Evolutionary conservation across 148 eudicot species (phyloP).

Genomic region (Dysphania ambrosioides): DNA sequence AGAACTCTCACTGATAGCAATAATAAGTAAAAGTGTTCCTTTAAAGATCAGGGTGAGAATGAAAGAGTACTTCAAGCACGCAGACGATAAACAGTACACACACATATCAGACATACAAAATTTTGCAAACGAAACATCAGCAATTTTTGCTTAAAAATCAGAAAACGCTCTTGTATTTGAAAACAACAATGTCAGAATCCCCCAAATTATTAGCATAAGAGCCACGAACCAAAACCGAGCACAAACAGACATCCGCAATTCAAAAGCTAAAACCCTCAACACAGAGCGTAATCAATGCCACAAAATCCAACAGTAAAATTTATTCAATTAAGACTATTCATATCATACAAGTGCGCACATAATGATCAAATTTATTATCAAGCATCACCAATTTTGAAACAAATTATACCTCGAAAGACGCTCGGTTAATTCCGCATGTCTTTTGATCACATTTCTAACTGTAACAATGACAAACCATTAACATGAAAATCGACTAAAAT

Average conservation of each 20-base stretch:
- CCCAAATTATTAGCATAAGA: background rate
- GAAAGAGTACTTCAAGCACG: too few species aligned
- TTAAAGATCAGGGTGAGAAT: too few species aligned
- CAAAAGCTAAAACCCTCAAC: background rate
- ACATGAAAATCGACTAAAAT: too few species aligned
- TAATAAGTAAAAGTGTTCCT: too few species aligned
- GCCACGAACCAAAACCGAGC: background rate
- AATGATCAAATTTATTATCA: background rate
- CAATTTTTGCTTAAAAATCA: background rate
- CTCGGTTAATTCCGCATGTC: slow-evolving; percentile 77
- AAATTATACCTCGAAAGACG: slow-evolving; percentile 73
- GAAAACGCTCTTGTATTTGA: background rate
- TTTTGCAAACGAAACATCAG: background rate
- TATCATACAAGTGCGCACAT: background rate
- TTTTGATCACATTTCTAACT: slow-evolving; percentile 73
- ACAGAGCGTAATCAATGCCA: background rate
- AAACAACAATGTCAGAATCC: background rate
- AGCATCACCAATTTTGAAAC: background rate
- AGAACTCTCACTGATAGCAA: too few species aligned
- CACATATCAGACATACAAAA: background rate
- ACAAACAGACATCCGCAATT: background rate
- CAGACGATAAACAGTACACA: too few species aligned
- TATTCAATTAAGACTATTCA: background rate
- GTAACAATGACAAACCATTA: slow-evolving; percentile 28
- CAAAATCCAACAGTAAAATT: background rate